Base-by-base conservation (phyloP, 805 yeast species). In the Candida ficus region DNA sequence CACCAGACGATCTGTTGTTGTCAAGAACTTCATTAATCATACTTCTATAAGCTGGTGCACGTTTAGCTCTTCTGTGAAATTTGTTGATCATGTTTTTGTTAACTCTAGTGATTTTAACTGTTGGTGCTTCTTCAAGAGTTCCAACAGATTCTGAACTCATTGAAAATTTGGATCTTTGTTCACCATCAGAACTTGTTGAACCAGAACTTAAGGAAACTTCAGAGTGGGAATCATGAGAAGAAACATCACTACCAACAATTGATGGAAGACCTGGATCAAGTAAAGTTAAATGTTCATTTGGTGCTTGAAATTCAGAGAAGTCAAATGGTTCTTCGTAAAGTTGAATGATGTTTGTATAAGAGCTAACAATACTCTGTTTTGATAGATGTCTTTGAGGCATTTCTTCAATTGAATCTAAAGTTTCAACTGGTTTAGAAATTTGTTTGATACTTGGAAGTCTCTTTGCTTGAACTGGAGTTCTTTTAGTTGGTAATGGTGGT, bases 311-410 rank as follows among this genome's bases (percentile, higher is more conserved):
- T 8, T 35, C 39, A n/a, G 38, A n/a, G 17, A 38, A 31, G 14
- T 18, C 21, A 18, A 11, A 18, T 12, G 14, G n/a, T 6, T 7
- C 6, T 17, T 18, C 21, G 17, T 33, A 23, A 12, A 39, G n/a
- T 16, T 39, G 41, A 25, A 39, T 43, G 17, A 39, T 39, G 7
- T 33, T 39, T 9, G 41, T 37, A 19, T 43, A 43, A 13, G 45
- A 42, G 14, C 27, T 36, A 26, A 14, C 26, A 12, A 30, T 7
- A 18, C 45, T 38, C 10, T 28, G 21, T 11, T 12, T 18, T 7
- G 37, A 10, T n/a, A n/a, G n/a, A n/a, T n/a, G n/a, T n/a, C n/a
- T n/a, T n/a, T n/a, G n/a, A n/a, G n/a, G n/a, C n/a, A n/a, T n/a
- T n/a, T 20, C 26, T 12, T 31, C 28, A 11, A 3, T 19, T 11